Percentiles rank a stretch among this genome's conserved stretches.
These are phyloP conservation scores for Aegilops longissima DNA, from an alignment of 176 grass and related monocot genomes.

Conservation along the genomic window DNA sequence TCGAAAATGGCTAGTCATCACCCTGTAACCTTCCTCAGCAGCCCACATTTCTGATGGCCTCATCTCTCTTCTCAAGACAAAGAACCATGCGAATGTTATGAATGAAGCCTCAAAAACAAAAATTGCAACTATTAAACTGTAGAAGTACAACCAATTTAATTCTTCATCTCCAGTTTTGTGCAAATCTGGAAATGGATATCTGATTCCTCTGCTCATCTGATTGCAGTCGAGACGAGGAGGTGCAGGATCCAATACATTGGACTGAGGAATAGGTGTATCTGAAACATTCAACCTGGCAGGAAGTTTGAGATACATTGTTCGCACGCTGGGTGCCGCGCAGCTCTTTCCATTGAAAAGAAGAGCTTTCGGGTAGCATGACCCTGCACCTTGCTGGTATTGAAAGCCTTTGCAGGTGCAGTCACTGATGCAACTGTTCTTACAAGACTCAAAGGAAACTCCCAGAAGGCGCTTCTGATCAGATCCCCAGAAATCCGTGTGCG, in stretches of 20 bases:
- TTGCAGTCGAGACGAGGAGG: slow-evolving; percentile 15
- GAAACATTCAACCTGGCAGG: slow-evolving; percentile 17
- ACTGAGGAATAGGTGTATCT: slow-evolving; percentile 5
- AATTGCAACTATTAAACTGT: slow-evolving; percentile 21
- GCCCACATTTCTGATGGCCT: slow-evolving; percentile 33
- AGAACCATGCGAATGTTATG: slow-evolving; percentile 45
- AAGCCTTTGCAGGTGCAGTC: slow-evolving; percentile 42
- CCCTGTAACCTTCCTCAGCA: slow-evolving; percentile 33
- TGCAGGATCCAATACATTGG: neutral
- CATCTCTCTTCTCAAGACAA: slow-evolving; percentile 29
- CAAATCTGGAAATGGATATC: slow-evolving; percentile 14
- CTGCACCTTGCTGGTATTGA: slow-evolving; percentile 35
- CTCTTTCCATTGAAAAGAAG: slow-evolving; percentile 42
- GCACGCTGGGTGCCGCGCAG: neutral
- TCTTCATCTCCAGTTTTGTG: neutral
- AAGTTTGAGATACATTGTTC: slow-evolving; percentile 31
- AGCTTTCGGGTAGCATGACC: slow-evolving; percentile 40
- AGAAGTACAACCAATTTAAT: slow-evolving; percentile 38
- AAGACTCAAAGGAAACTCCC: neutral
- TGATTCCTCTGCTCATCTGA: slow-evolving; percentile 1
- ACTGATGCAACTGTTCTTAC: slow-evolving; percentile 27
- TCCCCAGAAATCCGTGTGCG: slow-evolving; percentile 24
- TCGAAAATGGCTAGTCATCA: slow-evolving; percentile 48
- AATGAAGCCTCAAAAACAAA: slow-evolving; percentile 39
- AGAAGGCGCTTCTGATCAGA: slow-evolving; percentile 18